phyloP scores from a whole-genome alignment of 2,329 filamentous ascomycete genomes.

The Incumbomyces delicatus region DNA sequence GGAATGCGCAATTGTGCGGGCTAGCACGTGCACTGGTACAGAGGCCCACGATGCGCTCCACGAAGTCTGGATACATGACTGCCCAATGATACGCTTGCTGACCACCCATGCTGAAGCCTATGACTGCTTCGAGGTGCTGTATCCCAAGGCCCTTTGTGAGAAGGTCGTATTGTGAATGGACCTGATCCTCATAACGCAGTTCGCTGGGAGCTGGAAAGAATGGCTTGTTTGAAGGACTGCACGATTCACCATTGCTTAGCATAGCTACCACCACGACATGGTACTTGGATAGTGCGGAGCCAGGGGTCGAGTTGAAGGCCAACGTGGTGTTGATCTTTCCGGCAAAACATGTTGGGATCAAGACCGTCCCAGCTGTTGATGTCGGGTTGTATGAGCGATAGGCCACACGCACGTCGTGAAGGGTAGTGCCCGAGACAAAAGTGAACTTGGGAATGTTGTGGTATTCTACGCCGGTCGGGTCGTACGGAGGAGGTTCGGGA shows the following conservation, averaged over 20 bases:
- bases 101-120: constrained; percentile 44
- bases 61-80: constrained; percentile 34
- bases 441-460: constrained; percentile 29
- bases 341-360: constrained; percentile 48
- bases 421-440: constrained; percentile 28
- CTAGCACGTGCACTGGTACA: constrained; percentile 39
- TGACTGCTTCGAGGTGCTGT: constrained; percentile 29
- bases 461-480: constrained; percentile 24
- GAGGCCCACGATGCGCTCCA: constrained; percentile 34
- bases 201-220: constrained; percentile 27
- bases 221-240: constrained; percentile 37
- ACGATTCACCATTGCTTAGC: constrained; percentile 41
- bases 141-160: constrained; percentile 29
- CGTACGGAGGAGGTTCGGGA: constrained; percentile 12
- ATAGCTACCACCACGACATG: constrained; percentile 40
- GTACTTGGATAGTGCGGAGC: constrained; percentile 30
- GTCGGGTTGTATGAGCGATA: constrained; percentile 36
- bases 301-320: constrained; percentile 31
- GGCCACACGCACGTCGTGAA: constrained; percentile 27
- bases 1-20: constrained; percentile 39
- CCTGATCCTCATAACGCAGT: constrained; percentile 36
- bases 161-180: constrained; percentile 34
- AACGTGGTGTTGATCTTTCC: constrained; percentile 42
- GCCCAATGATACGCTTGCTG: constrained; percentile 41
- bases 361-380: constrained; percentile 28